Percentiles rank a stretch among this genome's conserved stretches.
phyloP scores from a whole-genome alignment of 257 asterid genomes.

The Echium plantagineum region DNA sequence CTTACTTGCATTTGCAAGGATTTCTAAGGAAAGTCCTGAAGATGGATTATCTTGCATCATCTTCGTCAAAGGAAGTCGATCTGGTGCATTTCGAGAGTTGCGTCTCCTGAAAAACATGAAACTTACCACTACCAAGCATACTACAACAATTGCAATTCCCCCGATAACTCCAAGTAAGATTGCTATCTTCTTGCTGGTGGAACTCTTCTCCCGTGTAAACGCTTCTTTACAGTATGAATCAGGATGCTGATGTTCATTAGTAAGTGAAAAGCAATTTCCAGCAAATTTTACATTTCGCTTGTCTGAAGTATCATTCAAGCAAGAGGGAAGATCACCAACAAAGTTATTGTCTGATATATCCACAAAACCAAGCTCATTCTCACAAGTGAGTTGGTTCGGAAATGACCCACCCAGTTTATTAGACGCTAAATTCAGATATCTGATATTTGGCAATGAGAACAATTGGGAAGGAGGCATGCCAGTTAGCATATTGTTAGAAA shows the following conservation, averaged over 20 bases:
- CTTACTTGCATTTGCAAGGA: constrained; percentile 79
- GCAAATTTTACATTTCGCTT: constrained; percentile 43
- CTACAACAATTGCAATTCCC: constrained; percentile 40
- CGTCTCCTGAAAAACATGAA: constrained; percentile 35
- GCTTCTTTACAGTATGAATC: constrained; percentile 40
- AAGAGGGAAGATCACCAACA: constrained; percentile 53
- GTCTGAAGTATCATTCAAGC: constrained; percentile 43
- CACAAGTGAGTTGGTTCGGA: constrained; percentile 48
- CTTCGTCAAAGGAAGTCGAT: constrained; percentile 46
- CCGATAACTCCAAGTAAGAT: constrained; percentile 51
- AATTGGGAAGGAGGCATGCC: constrained; percentile 52
- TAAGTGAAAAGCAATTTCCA: constrained; percentile 67
- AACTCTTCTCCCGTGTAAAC: constrained; percentile 15
- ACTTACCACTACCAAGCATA: constrained; percentile 38
- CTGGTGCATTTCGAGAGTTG: constrained; percentile 14
- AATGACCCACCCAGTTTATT: constrained; percentile 71
- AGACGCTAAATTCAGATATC: constrained; percentile 78
- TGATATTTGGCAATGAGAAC: constrained; percentile 64
- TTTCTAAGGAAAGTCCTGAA: constrained; percentile 44
- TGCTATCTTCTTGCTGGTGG: constrained; percentile 28
- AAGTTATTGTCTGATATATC: constrained; percentile 74
- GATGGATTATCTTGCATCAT: constrained; percentile 42
- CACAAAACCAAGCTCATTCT: constrained; percentile 61
- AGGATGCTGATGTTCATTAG: constrained; percentile 53
- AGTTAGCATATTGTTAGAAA: constrained; percentile 51